Base-by-base conservation (phyloP, 176 grass and related monocot genomes). In the Bromus sterilis region DNA sequence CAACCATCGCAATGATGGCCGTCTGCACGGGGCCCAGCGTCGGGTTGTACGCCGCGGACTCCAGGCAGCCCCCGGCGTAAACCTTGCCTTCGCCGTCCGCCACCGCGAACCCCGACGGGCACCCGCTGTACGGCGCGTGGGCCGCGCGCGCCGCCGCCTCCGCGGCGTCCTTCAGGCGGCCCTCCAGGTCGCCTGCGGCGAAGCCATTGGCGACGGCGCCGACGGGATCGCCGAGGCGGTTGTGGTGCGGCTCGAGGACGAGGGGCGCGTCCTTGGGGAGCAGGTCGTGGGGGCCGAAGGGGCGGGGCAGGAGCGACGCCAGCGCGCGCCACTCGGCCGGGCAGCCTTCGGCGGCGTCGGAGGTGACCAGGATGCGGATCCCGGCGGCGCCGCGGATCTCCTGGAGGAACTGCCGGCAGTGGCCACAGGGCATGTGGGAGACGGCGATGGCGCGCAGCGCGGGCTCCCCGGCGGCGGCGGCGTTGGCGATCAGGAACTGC, bases 361-460 rank as follows among this genome's bases (percentile, higher is more conserved):
- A 55, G 71, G 95, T 98, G 9, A 98, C 92, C n/a, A 98, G 61
- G 78, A 98, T 87, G 2, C 85, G 80, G 71, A 94, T 98, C 78
- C 88, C 83, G 59, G 68, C 58, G 13, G 95, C 92, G 63, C 85
- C 92, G 23, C 95, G 92, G 75, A 98, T 88, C 65, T 98, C 95
- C 86, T 98, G 95, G 16, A 98, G 84, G 84, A 98, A 98, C 90
- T 98, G 95, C 66, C 95, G 84, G 88, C 95, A 98, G 88, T 98
- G 95, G 78, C 92, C 95, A 71, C 92, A 98, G 25, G 95, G 95
- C 85, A 94, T 89, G 78, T 92, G 86, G 18, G 95, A 98, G 48
- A 98, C 95, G 49, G 95, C 95, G 79, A 98, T 64, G 90, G 83
- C 93, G 57, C 78, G 90, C 7, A 98, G 91, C 58, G 68, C 86